phyloP scores from a whole-genome alignment of 2,329 filamentous ascomycete species.

The Aspergillus aculeatus region DNA sequence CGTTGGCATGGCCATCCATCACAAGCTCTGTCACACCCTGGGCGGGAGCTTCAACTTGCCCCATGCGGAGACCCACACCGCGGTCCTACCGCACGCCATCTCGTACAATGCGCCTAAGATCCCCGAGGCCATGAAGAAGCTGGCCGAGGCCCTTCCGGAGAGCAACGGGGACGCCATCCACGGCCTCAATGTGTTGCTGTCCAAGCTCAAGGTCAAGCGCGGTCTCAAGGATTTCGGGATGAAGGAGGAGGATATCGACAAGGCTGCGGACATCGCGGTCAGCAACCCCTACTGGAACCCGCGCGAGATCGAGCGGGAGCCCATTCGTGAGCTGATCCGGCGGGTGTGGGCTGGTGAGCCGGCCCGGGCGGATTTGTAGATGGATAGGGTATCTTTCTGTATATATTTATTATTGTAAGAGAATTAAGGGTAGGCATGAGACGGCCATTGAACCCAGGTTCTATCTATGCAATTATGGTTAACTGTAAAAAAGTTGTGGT shows the following conservation, averaged over 20 bases:
- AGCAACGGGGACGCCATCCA: slow-evolving; percentile 59
- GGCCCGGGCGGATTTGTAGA: slow-evolving; percentile 53
- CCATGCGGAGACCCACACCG: slow-evolving; percentile 65
- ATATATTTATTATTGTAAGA: background rate
- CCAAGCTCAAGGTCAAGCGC: slow-evolving; percentile 54
- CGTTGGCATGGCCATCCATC: slow-evolving; percentile 64
- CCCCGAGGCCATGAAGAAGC: slow-evolving; percentile 51
- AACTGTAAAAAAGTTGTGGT: background rate
- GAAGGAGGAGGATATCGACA: slow-evolving; percentile 61
- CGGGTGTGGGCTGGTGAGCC: slow-evolving; percentile 62
- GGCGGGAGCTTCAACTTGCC: slow-evolving; percentile 64
- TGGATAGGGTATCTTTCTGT: background rate
- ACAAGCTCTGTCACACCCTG: slow-evolving; percentile 66
- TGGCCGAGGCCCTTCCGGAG: slow-evolving; percentile 56
- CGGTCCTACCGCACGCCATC: slow-evolving; percentile 61
- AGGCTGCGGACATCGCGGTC: slow-evolving; percentile 59
- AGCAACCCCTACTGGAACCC: slow-evolving; percentile 62
- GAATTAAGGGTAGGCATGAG: fast-evolving
- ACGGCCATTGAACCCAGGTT: background rate
- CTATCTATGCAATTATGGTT: background rate
- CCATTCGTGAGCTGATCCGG: slow-evolving; percentile 57
- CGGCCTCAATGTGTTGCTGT: slow-evolving; percentile 57
- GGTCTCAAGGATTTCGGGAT: slow-evolving; percentile 57
- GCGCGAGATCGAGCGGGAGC: slow-evolving; percentile 51
- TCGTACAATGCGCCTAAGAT: slow-evolving; percentile 61